Evolutionary conservation across 306 rosid species (phyloP).

Genomic region (Fragaria nilgerrensis): DNA sequence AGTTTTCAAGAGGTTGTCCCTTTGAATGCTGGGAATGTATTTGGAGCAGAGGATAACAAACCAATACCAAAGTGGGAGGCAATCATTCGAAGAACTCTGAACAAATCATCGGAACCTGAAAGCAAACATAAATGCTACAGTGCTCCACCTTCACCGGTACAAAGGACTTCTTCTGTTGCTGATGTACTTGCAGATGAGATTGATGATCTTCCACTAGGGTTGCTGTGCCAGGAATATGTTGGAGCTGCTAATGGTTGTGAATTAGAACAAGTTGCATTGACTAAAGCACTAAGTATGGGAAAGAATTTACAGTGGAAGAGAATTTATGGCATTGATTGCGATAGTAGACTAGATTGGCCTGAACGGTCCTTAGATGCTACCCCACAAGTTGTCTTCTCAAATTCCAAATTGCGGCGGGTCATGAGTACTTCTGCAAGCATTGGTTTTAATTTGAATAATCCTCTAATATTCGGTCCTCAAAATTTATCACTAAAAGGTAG

Average conservation of each 20-base stretch:
- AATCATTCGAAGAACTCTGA: conserved; percentile 73
- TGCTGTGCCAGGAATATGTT: conserved; percentile 39
- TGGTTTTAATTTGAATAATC: conserved; percentile 53
- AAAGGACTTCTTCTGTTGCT: conserved; percentile 74
- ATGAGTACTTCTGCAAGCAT: conserved; percentile 78
- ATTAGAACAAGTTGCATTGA: conserved; percentile 37
- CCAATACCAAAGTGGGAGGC: conserved; percentile 93
- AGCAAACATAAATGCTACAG: conserved; percentile 69
- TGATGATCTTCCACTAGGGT: conserved; percentile 45
- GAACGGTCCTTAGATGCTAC: conserved; percentile 77
- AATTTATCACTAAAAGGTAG: conserved; percentile 21
- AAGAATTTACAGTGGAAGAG: conserved; percentile 50
- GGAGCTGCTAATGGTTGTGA: conserved; percentile 27
- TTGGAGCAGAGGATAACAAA: conserved; percentile 84
- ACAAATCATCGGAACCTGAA: conserved; percentile 65
- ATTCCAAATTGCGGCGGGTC: conserved; percentile 70
- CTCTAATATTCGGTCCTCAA: conserved; percentile 28
- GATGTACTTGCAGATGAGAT: conserved; percentile 63
- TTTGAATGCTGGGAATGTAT: conserved; percentile 86
- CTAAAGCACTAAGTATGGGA: conserved; percentile 40
- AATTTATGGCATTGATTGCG: conserved; percentile 57
- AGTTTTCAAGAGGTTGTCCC: conserved; percentile 98
- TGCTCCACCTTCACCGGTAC: conserved; percentile 88
- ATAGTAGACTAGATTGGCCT: conserved; percentile 78
- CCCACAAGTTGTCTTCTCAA: conserved; percentile 57